These are phyloP conservation scores for Prunus yedoensis DNA, from an alignment of 331 rosid genomes.

Conservation along the genomic window DNA sequence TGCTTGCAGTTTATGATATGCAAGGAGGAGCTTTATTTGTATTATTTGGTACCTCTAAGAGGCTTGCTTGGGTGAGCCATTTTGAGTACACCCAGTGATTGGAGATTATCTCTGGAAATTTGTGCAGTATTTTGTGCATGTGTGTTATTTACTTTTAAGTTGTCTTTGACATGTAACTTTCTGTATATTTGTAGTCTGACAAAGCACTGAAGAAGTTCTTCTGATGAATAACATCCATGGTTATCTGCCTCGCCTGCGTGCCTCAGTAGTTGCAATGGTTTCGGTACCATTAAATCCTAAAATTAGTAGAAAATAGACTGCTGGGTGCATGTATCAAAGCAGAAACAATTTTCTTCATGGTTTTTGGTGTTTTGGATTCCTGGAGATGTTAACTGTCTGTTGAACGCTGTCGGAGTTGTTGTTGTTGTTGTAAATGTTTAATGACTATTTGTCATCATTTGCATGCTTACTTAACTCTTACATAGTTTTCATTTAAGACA, in stretches of 20 bases:
- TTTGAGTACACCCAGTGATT: background rate
- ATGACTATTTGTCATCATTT: constrained; percentile 9
- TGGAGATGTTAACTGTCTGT: constrained; percentile 18
- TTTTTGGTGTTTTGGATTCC: constrained; percentile 31
- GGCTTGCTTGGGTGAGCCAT: background rate
- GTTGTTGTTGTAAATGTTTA: constrained; percentile 43
- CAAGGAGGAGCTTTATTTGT: background rate
- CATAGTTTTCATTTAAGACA: background rate
- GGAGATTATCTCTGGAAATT: background rate
- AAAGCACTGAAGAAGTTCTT: constrained; percentile 30
- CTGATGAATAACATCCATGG: constrained; percentile 47
- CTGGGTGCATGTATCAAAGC: constrained; percentile 25
- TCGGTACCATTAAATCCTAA: constrained; percentile 49
- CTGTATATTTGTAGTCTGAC: constrained; percentile 35
- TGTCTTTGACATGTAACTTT: constrained; percentile 27
- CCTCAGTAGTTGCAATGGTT: constrained; percentile 49
- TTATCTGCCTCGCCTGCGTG: constrained; percentile 36
- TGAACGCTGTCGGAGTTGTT: constrained; percentile 18
- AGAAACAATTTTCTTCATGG: constrained; percentile 22
- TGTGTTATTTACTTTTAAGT: background rate
- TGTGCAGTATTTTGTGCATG: background rate
- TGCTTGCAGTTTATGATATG: constrained; percentile 8
- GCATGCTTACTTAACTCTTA: constrained; percentile 18
- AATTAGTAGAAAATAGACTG: constrained; percentile 30
- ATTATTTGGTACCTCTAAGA: background rate